phyloP scores from a whole-genome alignment of 176 grass and related monocot genomes.

The Aegilops longissima region DNA sequence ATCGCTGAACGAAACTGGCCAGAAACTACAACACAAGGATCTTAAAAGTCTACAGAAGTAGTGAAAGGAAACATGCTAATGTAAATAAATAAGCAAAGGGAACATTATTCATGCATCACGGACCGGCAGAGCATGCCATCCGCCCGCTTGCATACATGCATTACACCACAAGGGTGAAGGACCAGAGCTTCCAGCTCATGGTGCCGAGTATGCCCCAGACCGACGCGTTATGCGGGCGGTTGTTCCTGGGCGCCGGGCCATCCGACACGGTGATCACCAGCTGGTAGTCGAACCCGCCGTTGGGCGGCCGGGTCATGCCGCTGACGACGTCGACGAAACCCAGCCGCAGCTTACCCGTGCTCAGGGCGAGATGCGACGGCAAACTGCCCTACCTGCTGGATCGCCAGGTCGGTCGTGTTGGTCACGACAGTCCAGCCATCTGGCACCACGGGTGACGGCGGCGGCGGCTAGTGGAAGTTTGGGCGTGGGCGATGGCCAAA shows the following conservation, averaged over 20 bases:
- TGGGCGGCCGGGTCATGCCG: neutral
- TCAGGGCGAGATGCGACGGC: neutral
- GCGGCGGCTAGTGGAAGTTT: neutral
- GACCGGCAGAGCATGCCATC: too few relatives aligned
- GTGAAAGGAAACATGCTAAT: too few relatives aligned
- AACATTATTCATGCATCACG: too few relatives aligned
- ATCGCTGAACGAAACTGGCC: too few relatives aligned
- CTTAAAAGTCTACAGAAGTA: too few relatives aligned
- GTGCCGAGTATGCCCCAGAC: neutral
- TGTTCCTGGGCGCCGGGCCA: neutral
- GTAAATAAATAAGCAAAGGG: too few relatives aligned
- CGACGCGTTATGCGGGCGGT: neutral
- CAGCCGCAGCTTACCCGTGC: neutral
- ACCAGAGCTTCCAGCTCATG: neutral
- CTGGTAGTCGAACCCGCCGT: neutral
- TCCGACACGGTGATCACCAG: neutral
- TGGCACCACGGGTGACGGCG: neutral
- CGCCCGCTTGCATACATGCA: too few relatives aligned
- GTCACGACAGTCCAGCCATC: neutral
- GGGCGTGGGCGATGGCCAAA: neutral
- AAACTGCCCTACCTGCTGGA: constrained; percentile 10
- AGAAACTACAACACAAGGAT: too few relatives aligned
- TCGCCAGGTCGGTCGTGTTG: neutral
- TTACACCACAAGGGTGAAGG: too few relatives aligned
- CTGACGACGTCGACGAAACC: neutral